A percentile compares a stretch with the other conserved stretches of the same genome.
Evolutionary conservation across 2,329 filamentous ascomycete species (phyloP).

Genomic region (Penicillium verrucosum): DNA sequence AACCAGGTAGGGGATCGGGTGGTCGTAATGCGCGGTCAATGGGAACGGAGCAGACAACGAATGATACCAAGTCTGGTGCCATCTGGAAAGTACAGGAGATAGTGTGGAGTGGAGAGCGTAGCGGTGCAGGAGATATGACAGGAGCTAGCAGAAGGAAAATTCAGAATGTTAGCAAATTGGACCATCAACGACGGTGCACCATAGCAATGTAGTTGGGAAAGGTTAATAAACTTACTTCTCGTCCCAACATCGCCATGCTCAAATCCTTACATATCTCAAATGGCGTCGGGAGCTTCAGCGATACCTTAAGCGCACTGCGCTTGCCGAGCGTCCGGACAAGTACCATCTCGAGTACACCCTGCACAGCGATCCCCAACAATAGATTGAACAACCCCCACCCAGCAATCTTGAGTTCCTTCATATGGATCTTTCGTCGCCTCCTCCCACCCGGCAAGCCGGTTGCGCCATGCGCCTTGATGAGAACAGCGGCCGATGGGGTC

Average conservation of each 20-base stretch:
- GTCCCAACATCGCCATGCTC: constrained; percentile 50
- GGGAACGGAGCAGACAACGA: constrained; percentile 53
- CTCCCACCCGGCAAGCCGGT: constrained; percentile 46
- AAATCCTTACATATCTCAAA: constrained; percentile 59
- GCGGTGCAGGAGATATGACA: constrained; percentile 68
- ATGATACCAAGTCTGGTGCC: constrained; percentile 58
- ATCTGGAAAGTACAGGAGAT: constrained; percentile 49
- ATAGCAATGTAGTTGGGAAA: not conserved
- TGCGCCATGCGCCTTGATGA: constrained; percentile 65
- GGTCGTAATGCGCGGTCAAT: constrained; percentile 59
- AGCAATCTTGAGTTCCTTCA: constrained; percentile 49
- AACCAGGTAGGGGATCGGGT: constrained; percentile 55
- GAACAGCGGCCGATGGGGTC: constrained; percentile 65
- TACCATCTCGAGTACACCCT: constrained; percentile 54
- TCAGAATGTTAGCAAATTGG: constrained; percentile 3
- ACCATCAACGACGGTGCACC: not conserved
- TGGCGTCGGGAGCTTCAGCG: constrained; percentile 59
- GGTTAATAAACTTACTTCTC: constrained; percentile 50
- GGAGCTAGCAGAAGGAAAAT: constrained; percentile 18
- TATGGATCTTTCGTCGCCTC: constrained; percentile 39
- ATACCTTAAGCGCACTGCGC: constrained; percentile 57
- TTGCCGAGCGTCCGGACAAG: constrained; percentile 53
- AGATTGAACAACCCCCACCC: constrained; percentile 57
- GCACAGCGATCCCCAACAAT: constrained; percentile 51
- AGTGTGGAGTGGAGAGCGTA: constrained; percentile 62